phyloP scores from a whole-genome alignment of 2,329 filamentous ascomycete genomes.

The Dothiorella sarmentorum region DNA sequence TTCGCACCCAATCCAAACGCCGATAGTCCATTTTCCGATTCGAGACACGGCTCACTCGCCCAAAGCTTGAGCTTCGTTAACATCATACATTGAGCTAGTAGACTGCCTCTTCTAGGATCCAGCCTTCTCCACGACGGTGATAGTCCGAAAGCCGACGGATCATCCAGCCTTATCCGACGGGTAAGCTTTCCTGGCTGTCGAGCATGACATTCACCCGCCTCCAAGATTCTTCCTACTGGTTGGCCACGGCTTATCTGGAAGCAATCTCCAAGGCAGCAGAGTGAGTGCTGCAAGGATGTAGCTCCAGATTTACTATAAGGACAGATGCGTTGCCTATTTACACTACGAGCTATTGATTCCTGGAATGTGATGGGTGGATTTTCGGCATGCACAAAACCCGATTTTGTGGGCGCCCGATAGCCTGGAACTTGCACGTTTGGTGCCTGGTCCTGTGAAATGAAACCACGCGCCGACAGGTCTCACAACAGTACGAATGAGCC shows the following conservation, averaged over 20 bases:
- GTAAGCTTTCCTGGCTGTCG: not conserved
- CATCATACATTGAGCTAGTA: not conserved
- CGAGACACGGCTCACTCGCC: not conserved
- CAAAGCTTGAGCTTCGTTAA: not conserved
- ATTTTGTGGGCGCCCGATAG: too few relatives aligned
- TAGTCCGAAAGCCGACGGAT: not conserved
- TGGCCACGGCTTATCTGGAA: not conserved
- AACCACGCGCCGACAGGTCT: slow-evolving; percentile 1
- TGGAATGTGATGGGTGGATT: not conserved
- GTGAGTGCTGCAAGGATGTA: not conserved
- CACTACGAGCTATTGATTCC: not conserved
- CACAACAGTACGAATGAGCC: not conserved
- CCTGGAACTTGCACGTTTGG: not conserved
- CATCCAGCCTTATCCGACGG: not conserved
- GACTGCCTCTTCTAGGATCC: too few relatives aligned
- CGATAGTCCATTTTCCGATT: not conserved
- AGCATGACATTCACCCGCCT: not conserved
- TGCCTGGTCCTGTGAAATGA: not conserved
- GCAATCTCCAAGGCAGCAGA: not conserved
- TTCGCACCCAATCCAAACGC: not conserved
- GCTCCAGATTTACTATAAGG: too few relatives aligned
- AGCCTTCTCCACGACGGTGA: not conserved
- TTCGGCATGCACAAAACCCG: not conserved
- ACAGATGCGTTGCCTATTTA: not conserved
- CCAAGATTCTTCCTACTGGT: not conserved